Base-by-base conservation (phyloP, 2,329 filamentous ascomycete genomes). In the Fusarium illudens region DNA sequence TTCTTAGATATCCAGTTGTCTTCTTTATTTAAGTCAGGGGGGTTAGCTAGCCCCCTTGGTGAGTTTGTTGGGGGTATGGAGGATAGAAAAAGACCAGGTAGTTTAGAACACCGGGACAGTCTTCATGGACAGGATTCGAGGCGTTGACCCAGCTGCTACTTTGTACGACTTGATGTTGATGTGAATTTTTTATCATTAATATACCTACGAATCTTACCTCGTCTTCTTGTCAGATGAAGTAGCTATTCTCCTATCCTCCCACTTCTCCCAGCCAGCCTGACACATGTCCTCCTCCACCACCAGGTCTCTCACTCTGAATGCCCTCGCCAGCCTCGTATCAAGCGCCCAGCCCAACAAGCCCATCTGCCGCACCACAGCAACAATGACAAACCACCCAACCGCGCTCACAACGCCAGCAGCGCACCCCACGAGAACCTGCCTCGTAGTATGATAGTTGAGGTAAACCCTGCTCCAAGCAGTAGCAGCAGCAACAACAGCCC, bases 191-290 rank as follows among this genome's bases (percentile, higher is more conserved):
- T 15, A 33, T 33, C 15, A 13, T 53, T 50, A 3, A 50, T 37
- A n/a, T 29, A 19, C 11, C 15, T 17, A 19, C 22, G 32, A 44
- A n/a, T 64, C 61, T 77, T 77, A 80, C 60, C 75, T 79, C 36
- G 73, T 75, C 70, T 78, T 81, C 29, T 72, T 76, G 66, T 77
- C 27, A 30, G 29, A 32, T 54, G 22, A 53, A 52, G 53, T 15
- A 53, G 78, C 79, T 36, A 73, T 73, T 70, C 81, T 82, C 70
- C 74, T 80, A 50, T 84, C 82, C 78, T 95, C 90, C 93, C 94
- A 98, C 76, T 92, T 90, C 80, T 94, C 92, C 95, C 95, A 99
- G 3, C 96, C 96, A 39, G 94, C 91, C 81, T 97, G 93, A 32
- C 90, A 90, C 71, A 97, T 80, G 79, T 98, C 95, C 80, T 98